A percentile compares a stretch with the other conserved stretches of the same genome.
Evolutionary conservation across 1,284 basidiomycete genomes (phyloP).

Genomic region (Cutaneotrichosporon sp.): DNA sequence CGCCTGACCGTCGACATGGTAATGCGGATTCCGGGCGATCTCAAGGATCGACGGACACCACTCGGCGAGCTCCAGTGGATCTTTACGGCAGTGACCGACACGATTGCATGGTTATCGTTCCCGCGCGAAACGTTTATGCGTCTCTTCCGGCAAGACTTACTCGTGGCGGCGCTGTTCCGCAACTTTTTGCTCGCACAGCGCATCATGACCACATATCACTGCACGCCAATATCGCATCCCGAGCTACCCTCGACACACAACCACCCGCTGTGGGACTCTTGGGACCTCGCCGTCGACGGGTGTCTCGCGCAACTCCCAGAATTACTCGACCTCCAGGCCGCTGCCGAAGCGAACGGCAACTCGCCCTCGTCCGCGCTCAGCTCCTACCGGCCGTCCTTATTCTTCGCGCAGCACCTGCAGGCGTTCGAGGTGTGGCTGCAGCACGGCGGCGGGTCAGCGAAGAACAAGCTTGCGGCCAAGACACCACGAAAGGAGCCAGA

Average conservation of each 20-base stretch:
- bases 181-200: constrained; percentile 96
- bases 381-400: constrained; percentile 78
- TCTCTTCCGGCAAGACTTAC: constrained; percentile 89
- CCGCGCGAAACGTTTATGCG: constrained; percentile 88
- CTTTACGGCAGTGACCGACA: constrained; percentile 97
- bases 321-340: constrained; percentile 59
- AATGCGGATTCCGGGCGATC: constrained; percentile 89
- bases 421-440: constrained; percentile 99
- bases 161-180: constrained; percentile 92
- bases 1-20: constrained; percentile 80
- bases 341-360: constrained; percentile 33
- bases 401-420: constrained; percentile 93
- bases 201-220: constrained; percentile 97
- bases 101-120: constrained; percentile 97
- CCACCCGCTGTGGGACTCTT: constrained; percentile 91
- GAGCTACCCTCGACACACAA: constrained; percentile 89
- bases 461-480: constrained; percentile 13
- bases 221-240: constrained; percentile 91
- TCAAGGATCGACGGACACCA: constrained; percentile 92
- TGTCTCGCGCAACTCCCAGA: constrained; percentile 88
- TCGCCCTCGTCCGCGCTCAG: constrained; percentile 38
- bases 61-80: constrained; percentile 99
- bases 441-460: constrained; percentile 58
- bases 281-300: constrained; percentile 97
- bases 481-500: constrained; percentile 56